Evolutionary conservation across 495 filamentous ascomycete genomes (phyloP).

Genomic region (Penicillium malachiteum): DNA sequence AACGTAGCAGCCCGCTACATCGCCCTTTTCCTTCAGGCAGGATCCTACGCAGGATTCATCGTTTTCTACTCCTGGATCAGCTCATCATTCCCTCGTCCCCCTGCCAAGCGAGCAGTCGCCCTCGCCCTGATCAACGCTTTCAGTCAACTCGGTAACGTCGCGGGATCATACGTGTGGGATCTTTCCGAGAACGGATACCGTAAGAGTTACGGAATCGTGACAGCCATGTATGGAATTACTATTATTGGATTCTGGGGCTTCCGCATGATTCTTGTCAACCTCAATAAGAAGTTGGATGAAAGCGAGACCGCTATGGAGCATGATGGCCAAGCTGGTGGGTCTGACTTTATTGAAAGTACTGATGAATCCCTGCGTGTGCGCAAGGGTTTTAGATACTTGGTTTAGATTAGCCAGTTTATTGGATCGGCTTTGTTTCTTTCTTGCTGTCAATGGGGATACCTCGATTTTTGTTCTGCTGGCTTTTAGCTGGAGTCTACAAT

Average conservation of each 20-base stretch:
- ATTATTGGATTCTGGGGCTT: conserved; percentile 41
- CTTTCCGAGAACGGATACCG: conserved; percentile 32
- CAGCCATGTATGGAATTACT: conserved; percentile 35
- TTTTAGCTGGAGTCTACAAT: no score
- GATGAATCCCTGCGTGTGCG: conserved; percentile 31
- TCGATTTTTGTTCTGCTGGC: no score
- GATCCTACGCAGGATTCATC: conserved; percentile 59
- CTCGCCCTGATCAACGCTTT: conserved; percentile 82
- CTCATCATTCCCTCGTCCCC: conserved; percentile 75
- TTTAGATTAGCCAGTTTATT: conserved; percentile 8
- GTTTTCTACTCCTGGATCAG: conserved; percentile 77
- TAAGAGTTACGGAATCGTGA: conserved; percentile 37
- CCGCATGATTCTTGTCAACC: conserved; percentile 55
- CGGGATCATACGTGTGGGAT: conserved; percentile 35
- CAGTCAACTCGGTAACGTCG: conserved; percentile 41
- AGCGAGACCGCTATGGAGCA: conserved; percentile 28
- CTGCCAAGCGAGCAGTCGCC: conserved; percentile 78
- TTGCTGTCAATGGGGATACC: no score
- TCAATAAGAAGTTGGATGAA: conserved; percentile 69
- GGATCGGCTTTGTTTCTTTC: background rate
- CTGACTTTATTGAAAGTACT: conserved; percentile 17
- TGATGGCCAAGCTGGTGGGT: conserved; percentile 11
- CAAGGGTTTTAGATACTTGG: conserved; percentile 37
- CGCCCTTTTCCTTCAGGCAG: conserved; percentile 76
- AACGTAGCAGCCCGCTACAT: conserved; percentile 66